Evolutionary conservation across 2,329 filamentous ascomycete genomes (phyloP), one percentile per base, ranked within the genome.

Genomic region (Clarireedia hainanense): DNA sequence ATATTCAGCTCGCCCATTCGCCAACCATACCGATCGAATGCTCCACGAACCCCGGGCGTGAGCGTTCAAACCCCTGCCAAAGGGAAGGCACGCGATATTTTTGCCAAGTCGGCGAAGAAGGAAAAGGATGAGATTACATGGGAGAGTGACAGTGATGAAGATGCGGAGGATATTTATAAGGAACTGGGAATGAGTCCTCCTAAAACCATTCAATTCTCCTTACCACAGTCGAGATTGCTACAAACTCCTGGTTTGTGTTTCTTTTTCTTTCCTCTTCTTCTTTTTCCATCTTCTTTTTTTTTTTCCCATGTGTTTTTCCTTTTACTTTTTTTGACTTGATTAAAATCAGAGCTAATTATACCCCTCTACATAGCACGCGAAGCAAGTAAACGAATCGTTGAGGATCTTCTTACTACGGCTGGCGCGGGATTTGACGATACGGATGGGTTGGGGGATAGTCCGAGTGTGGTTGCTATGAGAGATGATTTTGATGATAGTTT

Each of bases 141-240:
- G 85, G 86, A 91, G 52, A 84, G 83, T 55, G 86, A 87, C 48
- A 73, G 74, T 39, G 77, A 77, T 27, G 81, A 83, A 9, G 81
- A 85, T 49, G 73, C 77, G 45, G 78, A 77, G 24, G 81, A 78
- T 43, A 67, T 81, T 5, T 85, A 86, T 57, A 80, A 80, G 6
- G 70, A 73, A 23, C 71, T 80, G 48, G 89, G 85, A 5, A 86
- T 91, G 72, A 96, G 89, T 66, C 94, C 94, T 27, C 94, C 94
- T 0, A 97, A 97, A 76, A 94, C 89, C 10, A 91, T 95, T 58
- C 88, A 91, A 66, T 95, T 95, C 70, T 85, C 87, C 46, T 73
- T 95, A 48, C 88, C 88, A 50, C 86, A 86, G 52, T 88, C 84
- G 42, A 85, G 88, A 67, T 73, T 95, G 23, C 71, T 92, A 69